Percentiles rank a stretch among this genome's conserved stretches.
Conservation (phyloP, 2,329 filamentous ascomycete genomes). For the Aspergillus ibericus region DNA sequence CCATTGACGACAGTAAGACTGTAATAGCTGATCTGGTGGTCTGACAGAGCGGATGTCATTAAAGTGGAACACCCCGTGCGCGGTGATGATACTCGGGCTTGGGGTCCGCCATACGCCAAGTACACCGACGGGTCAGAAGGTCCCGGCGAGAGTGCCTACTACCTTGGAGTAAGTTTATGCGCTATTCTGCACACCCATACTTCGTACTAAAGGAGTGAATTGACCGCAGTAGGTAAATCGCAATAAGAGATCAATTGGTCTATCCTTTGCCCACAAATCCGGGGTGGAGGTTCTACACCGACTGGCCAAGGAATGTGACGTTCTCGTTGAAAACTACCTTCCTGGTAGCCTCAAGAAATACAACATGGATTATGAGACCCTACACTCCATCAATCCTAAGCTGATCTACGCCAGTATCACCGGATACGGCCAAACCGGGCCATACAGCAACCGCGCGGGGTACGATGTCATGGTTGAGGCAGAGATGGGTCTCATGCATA, state of each 20-base stretch:
- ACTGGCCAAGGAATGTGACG: slow-evolving; percentile 80
- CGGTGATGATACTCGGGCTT: slow-evolving; percentile 91
- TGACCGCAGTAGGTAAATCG: slow-evolving; percentile 70
- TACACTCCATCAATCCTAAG: slow-evolving; percentile 77
- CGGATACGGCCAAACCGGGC: slow-evolving; percentile 93
- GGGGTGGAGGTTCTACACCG: slow-evolving; percentile 86
- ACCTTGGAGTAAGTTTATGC: slow-evolving; percentile 66
- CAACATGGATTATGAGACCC: slow-evolving; percentile 78
- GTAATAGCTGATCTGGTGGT: neutral
- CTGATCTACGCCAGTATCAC: slow-evolving; percentile 96
- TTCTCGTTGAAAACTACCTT: slow-evolving; percentile 95
- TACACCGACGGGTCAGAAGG: slow-evolving; percentile 64
- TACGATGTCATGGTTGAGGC: slow-evolving; percentile 99
- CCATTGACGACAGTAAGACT: neutral
- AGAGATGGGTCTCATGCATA: slow-evolving; percentile 98
- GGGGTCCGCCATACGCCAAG: slow-evolving; percentile 90
- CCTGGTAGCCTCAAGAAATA: slow-evolving; percentile 90
- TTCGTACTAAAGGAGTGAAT: neutral
- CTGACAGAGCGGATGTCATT: slow-evolving; percentile 81
- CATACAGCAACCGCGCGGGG: slow-evolving; percentile 80
- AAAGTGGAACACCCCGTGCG: slow-evolving; percentile 92
- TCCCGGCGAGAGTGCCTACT: slow-evolving; percentile 92
- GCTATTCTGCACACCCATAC: too few relatives aligned
- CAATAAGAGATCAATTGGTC: slow-evolving; percentile 90
- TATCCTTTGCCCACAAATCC: slow-evolving; percentile 83